Evolutionary conservation across 148 eudicot species (phyloP).

Genomic region (Rhododendron simsii): DNA sequence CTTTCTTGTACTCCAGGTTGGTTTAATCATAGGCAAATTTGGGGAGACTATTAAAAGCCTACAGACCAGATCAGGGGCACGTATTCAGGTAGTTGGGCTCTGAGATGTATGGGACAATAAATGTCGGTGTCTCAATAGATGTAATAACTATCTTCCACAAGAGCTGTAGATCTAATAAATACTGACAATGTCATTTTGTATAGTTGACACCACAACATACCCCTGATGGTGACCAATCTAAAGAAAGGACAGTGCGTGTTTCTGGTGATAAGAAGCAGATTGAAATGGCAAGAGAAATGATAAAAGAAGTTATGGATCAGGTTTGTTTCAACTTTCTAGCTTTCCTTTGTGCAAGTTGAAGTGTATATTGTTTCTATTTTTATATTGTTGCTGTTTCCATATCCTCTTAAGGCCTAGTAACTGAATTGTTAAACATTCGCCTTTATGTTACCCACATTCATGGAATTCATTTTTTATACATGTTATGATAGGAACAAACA

Average conservation of each 20-base stretch:
- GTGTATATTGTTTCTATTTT: neutral
- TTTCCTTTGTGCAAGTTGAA: neutral
- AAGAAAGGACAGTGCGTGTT: constrained; percentile 78
- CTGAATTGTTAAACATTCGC: neutral
- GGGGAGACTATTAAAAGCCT: constrained; percentile 90
- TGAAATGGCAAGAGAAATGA: constrained; percentile 78
- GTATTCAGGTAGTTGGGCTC: constrained; percentile 72
- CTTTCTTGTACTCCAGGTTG: constrained; percentile 52
- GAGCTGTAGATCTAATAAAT: neutral
- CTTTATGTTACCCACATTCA: neutral
- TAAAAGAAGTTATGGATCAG: constrained; percentile 95
- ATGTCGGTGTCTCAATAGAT: neutral
- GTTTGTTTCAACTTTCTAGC: constrained; percentile 34
- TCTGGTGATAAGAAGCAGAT: constrained; percentile 88
- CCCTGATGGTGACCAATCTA: constrained; percentile 67
- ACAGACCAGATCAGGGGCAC: constrained; percentile 94
- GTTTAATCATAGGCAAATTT: constrained; percentile 86
- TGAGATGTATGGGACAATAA: neutral
- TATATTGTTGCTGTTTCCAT: neutral
- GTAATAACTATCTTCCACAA: neutral
- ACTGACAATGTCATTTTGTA: constrained; percentile 11
- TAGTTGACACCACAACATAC: constrained; percentile 77
- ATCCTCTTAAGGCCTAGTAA: neutral
- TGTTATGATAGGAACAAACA: neutral
- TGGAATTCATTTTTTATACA: neutral